These are phyloP conservation scores for Fusarium foetens DNA, from an alignment of 2,329 filamentous ascomycete genomes.

Conservation along the genomic window DNA sequence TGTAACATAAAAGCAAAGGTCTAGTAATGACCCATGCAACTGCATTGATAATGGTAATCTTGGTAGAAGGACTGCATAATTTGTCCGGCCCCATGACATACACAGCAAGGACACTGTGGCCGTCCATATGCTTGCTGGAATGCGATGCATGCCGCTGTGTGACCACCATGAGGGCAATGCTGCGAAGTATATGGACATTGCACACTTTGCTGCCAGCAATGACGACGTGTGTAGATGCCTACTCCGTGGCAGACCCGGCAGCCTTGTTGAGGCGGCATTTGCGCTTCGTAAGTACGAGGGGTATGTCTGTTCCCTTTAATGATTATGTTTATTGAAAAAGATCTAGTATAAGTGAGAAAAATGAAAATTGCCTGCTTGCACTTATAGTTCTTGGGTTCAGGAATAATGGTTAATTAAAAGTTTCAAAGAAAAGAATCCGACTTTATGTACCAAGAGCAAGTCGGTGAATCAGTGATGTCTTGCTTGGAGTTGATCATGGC, in stretches of 20 bases:
- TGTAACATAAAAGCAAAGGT: no score
- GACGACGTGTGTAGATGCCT: not conserved
- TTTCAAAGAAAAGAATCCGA: not conserved
- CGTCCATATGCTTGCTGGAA: not conserved
- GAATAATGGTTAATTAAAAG: not conserved
- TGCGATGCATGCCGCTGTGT: not conserved
- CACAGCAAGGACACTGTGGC: not conserved
- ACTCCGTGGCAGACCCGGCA: not conserved
- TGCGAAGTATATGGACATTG: not conserved
- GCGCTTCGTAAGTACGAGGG: not conserved
- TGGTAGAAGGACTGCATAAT: not conserved
- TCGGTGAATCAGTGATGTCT: not conserved
- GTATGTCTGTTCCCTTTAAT: not conserved
- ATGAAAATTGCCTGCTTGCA: no score
- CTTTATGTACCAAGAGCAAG: not conserved
- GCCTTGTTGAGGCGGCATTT: not conserved
- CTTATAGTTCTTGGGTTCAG: no score
- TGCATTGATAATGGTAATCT: not conserved
- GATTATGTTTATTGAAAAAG: not conserved
- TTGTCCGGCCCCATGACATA: not conserved
- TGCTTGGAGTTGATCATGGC: not conserved
- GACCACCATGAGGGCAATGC: not conserved
- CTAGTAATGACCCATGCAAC: not conserved
- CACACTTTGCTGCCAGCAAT: not conserved
- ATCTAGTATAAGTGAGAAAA: accelerated